phyloP scores from a whole-genome alignment of 148 eudicot species.

The Chenopodium formosanum region DNA sequence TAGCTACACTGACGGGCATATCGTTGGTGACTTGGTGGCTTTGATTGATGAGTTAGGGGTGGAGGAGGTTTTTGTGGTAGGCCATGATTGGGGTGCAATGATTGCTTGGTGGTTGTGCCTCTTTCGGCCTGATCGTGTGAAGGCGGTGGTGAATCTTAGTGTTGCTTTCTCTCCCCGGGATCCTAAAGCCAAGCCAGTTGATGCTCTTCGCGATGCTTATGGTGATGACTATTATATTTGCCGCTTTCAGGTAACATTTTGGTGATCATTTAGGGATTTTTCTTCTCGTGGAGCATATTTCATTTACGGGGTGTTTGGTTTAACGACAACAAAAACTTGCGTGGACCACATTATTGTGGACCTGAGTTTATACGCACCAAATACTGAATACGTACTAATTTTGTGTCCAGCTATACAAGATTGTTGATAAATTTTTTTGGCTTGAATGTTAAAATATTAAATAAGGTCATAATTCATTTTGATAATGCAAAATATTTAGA shows the following conservation, averaged over 20 bases:
- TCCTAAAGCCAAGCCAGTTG: slow-evolving; percentile 29
- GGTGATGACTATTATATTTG: slow-evolving; percentile 53
- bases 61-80: slow-evolving; percentile 46
- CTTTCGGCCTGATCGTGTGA: slow-evolving; percentile 48
- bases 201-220: slow-evolving; percentile 31
- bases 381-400: no score
- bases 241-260: slow-evolving; percentile 52
- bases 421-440: no score
- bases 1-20: slow-evolving; percentile 48
- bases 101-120: slow-evolving; percentile 57
- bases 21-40: slow-evolving; percentile 58
- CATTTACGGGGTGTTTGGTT: no score
- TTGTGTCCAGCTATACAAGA: no score
- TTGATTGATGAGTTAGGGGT: slow-evolving; percentile 42
- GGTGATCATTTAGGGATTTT: no score
- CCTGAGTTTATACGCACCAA: no score
- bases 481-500: no score
- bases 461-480: no score
- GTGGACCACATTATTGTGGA: no score
- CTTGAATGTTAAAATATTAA: no score
- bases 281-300: no score
- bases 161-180: slow-evolving; percentile 44
- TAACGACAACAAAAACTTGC: no score
- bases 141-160: slow-evolving; percentile 53
- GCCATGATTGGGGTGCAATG: slow-evolving; percentile 68